These are phyloP conservation scores for Leucogyrophana mollusca DNA, from an alignment of 768 basidiomycete species.

Conservation along the genomic window DNA sequence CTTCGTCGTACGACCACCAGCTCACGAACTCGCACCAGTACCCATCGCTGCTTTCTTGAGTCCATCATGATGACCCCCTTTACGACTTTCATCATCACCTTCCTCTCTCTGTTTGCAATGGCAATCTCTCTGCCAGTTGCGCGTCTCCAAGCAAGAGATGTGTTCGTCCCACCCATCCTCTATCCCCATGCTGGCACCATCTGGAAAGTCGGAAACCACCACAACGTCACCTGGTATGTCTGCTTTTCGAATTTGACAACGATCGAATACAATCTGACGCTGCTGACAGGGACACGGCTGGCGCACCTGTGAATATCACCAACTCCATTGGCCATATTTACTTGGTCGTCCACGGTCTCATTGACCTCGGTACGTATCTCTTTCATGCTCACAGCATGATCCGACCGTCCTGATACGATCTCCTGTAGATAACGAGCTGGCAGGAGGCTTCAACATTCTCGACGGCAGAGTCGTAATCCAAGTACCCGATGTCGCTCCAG, in stretches of 20 bases:
- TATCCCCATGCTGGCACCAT: slow-evolving; percentile 19
- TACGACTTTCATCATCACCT: slow-evolving; percentile 13
- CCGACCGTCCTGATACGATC: slow-evolving; percentile 6
- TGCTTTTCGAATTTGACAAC: background rate
- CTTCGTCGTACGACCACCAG: slow-evolving; percentile 9
- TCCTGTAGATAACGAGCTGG: slow-evolving; percentile 21
- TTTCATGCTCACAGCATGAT: background rate
- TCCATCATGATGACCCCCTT: slow-evolving; percentile 9
- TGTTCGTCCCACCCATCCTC: slow-evolving; percentile 23
- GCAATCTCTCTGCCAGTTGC: slow-evolving; percentile 9
- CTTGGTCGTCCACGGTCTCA: slow-evolving; percentile 21
- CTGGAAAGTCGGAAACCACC: slow-evolving; percentile 18
- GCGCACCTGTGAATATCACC: slow-evolving; percentile 30
- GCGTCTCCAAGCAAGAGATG: slow-evolving; percentile 13
- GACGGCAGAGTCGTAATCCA: slow-evolving; percentile 21
- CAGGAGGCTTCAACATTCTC: slow-evolving; percentile 25
- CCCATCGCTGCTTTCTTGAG: slow-evolving; percentile 4
- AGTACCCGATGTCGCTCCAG: slow-evolving; percentile 28
- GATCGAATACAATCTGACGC: background rate
- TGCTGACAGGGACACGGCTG: slow-evolving; percentile 27
- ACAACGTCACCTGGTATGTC: slow-evolving; percentile 31
- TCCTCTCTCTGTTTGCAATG: slow-evolving; percentile 13
- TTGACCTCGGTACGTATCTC: slow-evolving; percentile 22
- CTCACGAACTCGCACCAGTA: slow-evolving; percentile 9
- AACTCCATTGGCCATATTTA: slow-evolving; percentile 26